Conservation (phyloP, 225 moss, liverwort and hornwort genomes). For the Thuidium tamariscinum region DNA sequence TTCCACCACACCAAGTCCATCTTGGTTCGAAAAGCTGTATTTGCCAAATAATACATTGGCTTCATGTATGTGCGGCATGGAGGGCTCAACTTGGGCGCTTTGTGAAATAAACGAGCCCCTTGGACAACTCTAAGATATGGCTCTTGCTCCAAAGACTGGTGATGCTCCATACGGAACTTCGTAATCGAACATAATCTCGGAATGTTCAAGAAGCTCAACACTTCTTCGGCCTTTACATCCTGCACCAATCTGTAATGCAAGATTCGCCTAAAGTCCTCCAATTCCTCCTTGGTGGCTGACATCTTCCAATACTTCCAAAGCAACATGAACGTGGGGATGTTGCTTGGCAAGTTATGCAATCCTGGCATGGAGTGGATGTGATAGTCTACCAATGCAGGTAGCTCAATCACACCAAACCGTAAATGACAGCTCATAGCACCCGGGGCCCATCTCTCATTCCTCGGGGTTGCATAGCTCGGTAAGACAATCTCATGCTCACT, state of each 20-base stretch:
- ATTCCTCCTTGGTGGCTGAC: background rate
- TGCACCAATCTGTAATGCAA: background rate
- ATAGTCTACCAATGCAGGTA: background rate
- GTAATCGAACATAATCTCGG: background rate
- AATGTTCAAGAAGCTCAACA: background rate
- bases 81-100: rapidly evolving
- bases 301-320: background rate
- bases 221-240: background rate
- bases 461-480: background rate
- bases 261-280: background rate
- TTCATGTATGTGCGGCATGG: rapidly evolving
- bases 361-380: background rate
- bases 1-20: background rate
- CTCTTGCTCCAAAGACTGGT: rapidly evolving
- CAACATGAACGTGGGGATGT: background rate
- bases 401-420: rapidly evolving
- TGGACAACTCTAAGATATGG: no score
- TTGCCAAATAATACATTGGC: background rate
- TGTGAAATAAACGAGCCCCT: background rate
- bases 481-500: background rate
- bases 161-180: background rate
- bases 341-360: background rate
- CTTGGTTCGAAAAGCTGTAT: background rate
- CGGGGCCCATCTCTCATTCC: rapidly evolving
- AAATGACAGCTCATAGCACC: background rate